Base-by-base conservation (phyloP, 768 basidiomycete species). In the Leccinum variicolor region DNA sequence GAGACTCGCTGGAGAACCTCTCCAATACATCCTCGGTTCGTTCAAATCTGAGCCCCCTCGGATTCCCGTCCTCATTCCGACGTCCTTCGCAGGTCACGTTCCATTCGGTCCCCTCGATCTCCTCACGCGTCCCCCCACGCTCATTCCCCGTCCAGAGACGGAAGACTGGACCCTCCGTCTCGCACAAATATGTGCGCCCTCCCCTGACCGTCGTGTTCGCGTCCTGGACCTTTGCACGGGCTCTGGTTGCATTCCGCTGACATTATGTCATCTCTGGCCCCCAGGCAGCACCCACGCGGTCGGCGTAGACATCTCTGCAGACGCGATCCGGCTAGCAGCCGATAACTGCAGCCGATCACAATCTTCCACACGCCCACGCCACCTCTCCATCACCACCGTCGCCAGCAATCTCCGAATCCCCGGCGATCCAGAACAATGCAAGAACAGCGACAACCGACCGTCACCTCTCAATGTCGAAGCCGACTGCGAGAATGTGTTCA, bases 91-190 rank as follows among this genome's bases (percentile, higher is more conserved):
- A 71, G 92, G 90, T n/a, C 86, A 83, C 29, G 89, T 91, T 66
- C 92, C 93, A 0, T 97, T 98, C 73, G 93, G 94, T 9, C 84
- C 88, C 5, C 83, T 98, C 49, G 78, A 83, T 64, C 80, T 98
- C 65, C 76, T 85, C 58, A 77, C 80, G 10, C 83, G 90, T 17
- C 77, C 88, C 3, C 96, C 96, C 1, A 85, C 87, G 17, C 85
- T 98, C 61, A 98, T 98, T 45, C 96, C 96, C 13, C 88, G 96
- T 14, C 91, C 94, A 46, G 96, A 99, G 73, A 99, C 96, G 0
- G 93, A 97, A 67, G 74, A 92, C 62, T 92, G 90, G 89, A 77
- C 86, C 7, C 70, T 84, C 9, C 79, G 78, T 52, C 81, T 94
- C 55, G 79, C 86, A 26, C 74, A 79, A 13, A 66, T 69, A n/a